Evolutionary conservation across 495 filamentous ascomycete genomes (phyloP), one percentile per base, ranked within the genome.

Genomic region (Jackrogersella minutella): DNA sequence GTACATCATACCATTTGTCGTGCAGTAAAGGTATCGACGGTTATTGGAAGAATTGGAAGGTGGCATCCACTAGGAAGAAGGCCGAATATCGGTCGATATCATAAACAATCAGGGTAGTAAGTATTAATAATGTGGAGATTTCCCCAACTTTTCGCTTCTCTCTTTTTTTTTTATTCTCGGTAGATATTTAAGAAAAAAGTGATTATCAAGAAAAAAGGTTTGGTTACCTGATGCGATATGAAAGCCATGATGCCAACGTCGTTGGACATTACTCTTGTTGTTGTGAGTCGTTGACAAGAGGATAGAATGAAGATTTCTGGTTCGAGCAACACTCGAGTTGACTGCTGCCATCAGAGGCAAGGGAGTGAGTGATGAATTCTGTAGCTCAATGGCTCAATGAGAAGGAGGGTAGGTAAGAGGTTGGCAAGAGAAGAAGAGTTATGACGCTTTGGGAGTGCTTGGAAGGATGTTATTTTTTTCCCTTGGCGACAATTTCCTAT

Each of bases 281-380:
- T 11, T 55, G 16, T 13, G 40, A 19, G 43, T 33, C 19, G 43
- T 60, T 10, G 55, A 49, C 1, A 22, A 64, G 24, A 50, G 26
- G 50, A 58, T 17, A 13, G 46, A 2, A 30, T 44, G 31, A 19
- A 64, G 34, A 52, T 10, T 33, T 64, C 40, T 61, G 10, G 37
- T 44, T 17, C 56, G 60, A 64, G 66, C 55, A 49, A 40, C 21
- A 36, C 52, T 63, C 59, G 19, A 54, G 26, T 33, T 43, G 22
- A 30, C 56, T 60, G 56, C 28, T 69, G 66, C 61, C 66, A 69
- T 69, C 51, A 55, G 60, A 26, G 30, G 24, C 28, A 69, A 30
- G 24, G n/a, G 3, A 56, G 13, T 5, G 2, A 5, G 14, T 5
- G 8, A 47, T 5, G 14, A 51, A 26, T 51, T 13, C 14, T 34